phyloP scores from a whole-genome alignment of 345 rosid species.

The Eucalyptus urophylla region DNA sequence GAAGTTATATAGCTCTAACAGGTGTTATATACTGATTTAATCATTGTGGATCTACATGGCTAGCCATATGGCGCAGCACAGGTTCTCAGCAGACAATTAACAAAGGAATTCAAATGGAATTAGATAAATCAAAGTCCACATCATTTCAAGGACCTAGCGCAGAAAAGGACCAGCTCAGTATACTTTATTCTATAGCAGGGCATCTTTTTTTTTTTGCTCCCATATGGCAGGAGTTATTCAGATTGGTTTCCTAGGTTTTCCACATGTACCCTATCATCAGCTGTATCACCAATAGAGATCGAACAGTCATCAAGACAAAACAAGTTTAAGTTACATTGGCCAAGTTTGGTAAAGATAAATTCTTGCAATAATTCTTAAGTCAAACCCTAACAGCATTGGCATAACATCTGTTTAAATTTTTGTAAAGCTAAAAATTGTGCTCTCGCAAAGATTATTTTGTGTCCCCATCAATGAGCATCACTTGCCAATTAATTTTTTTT shows the following conservation, averaged over 20 bases:
- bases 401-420: neutral
- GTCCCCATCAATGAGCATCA: neutral
- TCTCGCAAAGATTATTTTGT: neutral
- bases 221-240: neutral
- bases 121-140: neutral
- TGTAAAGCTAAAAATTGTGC: neutral
- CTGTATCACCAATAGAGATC: neutral
- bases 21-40: neutral
- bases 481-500: neutral
- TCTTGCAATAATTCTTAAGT: neutral
- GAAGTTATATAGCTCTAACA: neutral
- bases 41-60: neutral
- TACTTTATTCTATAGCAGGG: neutral
- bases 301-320: neutral
- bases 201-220: neutral
- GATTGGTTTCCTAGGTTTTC: neutral
- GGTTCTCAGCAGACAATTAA: neutral
- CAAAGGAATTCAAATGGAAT: neutral
- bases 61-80: neutral
- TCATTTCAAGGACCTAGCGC: neutral
- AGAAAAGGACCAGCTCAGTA: neutral
- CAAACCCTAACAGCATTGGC: neutral
- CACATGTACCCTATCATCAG: neutral
- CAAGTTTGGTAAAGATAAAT: neutral
- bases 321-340: neutral